Conservation (phyloP, 164 flowering plant species). For the Echeveria elegans region DNA sequence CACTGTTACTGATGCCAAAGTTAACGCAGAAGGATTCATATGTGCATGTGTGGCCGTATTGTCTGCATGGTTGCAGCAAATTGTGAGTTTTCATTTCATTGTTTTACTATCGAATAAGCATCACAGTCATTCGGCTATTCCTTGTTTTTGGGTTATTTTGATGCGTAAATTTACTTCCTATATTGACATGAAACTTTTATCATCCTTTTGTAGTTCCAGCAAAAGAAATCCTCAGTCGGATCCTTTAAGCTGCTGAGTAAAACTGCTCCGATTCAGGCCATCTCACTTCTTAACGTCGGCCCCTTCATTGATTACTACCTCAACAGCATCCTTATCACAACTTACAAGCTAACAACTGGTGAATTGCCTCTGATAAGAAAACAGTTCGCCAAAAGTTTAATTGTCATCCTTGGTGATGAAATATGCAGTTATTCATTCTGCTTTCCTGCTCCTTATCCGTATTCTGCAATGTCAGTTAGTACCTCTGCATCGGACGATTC, state of each 20-base stretch:
- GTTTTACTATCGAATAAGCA: no score
- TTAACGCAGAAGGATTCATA: not conserved
- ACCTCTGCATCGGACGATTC: constrained; percentile 5
- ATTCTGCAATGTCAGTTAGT: constrained; percentile 1
- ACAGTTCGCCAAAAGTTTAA: not conserved
- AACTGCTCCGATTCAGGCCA: constrained; percentile 5
- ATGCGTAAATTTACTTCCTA: no score
- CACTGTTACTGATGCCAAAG: not conserved
- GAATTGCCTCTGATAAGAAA: not conserved
- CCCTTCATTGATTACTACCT: constrained; percentile 1
- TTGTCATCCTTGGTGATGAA: not conserved
- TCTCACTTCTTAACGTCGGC: constrained; percentile 1
- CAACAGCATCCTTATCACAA: not conserved
- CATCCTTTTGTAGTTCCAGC: not conserved
- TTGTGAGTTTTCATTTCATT: not conserved
- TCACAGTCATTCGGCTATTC: no score
- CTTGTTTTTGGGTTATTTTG: no score
- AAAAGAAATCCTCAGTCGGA: constrained; percentile 3
- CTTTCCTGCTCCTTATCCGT: constrained; percentile 6
- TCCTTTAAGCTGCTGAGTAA: constrained; percentile 5
- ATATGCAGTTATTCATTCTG: constrained; percentile 5
- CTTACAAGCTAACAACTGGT: constrained; percentile 4
- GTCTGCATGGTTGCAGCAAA: not conserved
- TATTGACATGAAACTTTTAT: not conserved
- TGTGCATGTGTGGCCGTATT: not conserved